Evolutionary conservation across 306 rosid genomes (phyloP).

Genomic region (Prosopis cineraria): DNA sequence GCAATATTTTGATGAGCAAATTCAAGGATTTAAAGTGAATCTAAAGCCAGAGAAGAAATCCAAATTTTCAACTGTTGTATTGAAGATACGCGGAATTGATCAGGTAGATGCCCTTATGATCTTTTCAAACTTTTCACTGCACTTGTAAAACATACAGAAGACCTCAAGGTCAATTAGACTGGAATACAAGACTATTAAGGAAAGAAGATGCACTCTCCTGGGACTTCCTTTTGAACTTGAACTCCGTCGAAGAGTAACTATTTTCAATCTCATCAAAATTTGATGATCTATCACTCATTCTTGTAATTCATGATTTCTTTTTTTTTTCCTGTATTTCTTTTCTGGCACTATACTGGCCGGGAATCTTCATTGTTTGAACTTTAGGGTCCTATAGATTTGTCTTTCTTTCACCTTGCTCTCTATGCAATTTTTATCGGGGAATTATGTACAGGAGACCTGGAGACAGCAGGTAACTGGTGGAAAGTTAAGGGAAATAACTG

Average conservation of each 20-base stretch:
- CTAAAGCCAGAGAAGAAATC: constrained; percentile 82
- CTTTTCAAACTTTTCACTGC: constrained; percentile 9
- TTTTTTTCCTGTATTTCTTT: constrained; percentile 8
- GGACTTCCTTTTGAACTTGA: constrained; percentile 2
- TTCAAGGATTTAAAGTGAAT: constrained; percentile 77
- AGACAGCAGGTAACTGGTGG: constrained; percentile 85
- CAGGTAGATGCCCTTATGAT: constrained; percentile 53
- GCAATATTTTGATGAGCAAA: constrained; percentile 59
- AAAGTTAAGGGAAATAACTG: constrained; percentile 79
- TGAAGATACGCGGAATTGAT: constrained; percentile 85
- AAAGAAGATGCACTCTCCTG: neutral
- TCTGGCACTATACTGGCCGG: constrained; percentile 2
- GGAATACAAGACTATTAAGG: neutral
- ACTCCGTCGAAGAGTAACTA: neutral
- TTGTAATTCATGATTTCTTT: neutral
- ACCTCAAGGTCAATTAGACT: neutral
- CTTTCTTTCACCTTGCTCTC: constrained; percentile 2
- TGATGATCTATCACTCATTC: neutral
- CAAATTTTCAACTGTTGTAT: constrained; percentile 79
- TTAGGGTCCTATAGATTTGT: neutral
- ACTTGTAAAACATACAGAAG: neutral
- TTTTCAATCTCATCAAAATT: neutral
- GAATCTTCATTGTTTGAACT: neutral
- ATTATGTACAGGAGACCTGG: constrained; percentile 62
- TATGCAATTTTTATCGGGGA: constrained; percentile 15